phyloP scores from a whole-genome alignment of 495 filamentous ascomycete species.

The Ramalina intermedia region DNA sequence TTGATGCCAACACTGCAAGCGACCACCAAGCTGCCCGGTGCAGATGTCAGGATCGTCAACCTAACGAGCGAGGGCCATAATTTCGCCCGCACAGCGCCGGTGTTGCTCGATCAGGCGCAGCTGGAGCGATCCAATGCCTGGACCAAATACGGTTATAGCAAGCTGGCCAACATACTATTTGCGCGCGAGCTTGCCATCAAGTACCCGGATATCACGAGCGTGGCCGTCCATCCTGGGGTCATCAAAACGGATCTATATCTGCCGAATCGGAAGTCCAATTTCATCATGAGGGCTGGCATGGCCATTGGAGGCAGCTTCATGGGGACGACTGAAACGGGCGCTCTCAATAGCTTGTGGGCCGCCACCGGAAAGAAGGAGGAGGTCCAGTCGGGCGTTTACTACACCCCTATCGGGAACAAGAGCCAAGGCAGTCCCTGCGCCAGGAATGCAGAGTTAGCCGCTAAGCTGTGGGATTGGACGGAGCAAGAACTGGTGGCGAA shows the following conservation, averaged over 20 bases:
- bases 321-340: constrained; percentile 28
- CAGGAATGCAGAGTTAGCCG: constrained; percentile 32
- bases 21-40: constrained; percentile 26
- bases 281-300: constrained; percentile 16
- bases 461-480: constrained; percentile 49
- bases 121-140: constrained; percentile 21
- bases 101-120: constrained; percentile 12
- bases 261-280: constrained; percentile 17
- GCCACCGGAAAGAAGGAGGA: constrained; percentile 24
- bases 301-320: constrained; percentile 10
- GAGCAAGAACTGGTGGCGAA: constrained; percentile 32
- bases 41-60: constrained; percentile 33
- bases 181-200: constrained; percentile 41
- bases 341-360: constrained; percentile 42
- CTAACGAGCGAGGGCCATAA: constrained; percentile 28
- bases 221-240: constrained; percentile 53
- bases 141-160: constrained; percentile 47
- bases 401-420: constrained; percentile 37
- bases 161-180: constrained; percentile 59
- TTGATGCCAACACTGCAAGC: constrained; percentile 43
- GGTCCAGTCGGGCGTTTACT: constrained; percentile 39
- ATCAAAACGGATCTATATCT: constrained; percentile 40
- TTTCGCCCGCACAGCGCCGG: constrained; percentile 25
- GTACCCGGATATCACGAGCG: constrained; percentile 39
- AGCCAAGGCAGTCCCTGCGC: constrained; percentile 24